Conservation (phyloP, 73 alveolate genomes). For the Diophrys sp. region DNA sequence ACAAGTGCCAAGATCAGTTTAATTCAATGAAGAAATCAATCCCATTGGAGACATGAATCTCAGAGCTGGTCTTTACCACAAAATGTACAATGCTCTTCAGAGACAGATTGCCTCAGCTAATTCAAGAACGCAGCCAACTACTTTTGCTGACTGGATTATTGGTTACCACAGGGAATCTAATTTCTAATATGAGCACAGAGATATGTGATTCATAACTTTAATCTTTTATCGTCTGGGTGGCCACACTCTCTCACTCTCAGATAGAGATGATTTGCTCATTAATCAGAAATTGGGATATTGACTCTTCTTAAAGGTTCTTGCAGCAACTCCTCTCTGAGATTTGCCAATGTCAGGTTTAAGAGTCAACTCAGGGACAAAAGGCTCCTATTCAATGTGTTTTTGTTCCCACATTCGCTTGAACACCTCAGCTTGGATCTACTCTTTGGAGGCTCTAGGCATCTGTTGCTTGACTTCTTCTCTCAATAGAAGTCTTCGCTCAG, state of each 20-base stretch:
- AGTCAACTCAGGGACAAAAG: conserved; percentile 48
- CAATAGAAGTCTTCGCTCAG: conserved; percentile 35
- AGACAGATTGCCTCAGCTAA: conserved; percentile 41
- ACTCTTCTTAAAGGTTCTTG: conserved; percentile 42
- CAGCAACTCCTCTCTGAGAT: conserved; percentile 64
- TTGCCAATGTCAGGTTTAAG: conserved; percentile 46
- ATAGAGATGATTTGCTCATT: conserved; percentile 8
- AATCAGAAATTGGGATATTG: too few species aligned
- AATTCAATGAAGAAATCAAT: conserved; percentile 58
- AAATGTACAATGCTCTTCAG: conserved; percentile 34
- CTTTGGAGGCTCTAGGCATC: conserved; percentile 54
- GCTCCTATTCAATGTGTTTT: conserved; percentile 35
- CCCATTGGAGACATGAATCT: conserved; percentile 83
- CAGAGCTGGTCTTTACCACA: conserved; percentile 55
- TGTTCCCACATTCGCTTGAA: conserved; percentile 42
- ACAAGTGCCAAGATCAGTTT: conserved; percentile 42
- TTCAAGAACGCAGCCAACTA: conserved; percentile 22
- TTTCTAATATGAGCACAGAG: conserved; percentile 59
- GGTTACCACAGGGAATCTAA: conserved; percentile 64
- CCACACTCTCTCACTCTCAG: not conserved
- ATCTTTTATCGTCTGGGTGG: not conserved
- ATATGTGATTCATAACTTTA: conserved; percentile 24
- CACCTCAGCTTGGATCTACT: conserved; percentile 57
- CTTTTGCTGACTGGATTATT: conserved; percentile 54
- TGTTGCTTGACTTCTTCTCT: conserved; percentile 35